Evolutionary conservation across 345 rosid genomes (phyloP), one percentile per base, ranked within the genome.

Genomic region (Pugionium dolabratum): DNA sequence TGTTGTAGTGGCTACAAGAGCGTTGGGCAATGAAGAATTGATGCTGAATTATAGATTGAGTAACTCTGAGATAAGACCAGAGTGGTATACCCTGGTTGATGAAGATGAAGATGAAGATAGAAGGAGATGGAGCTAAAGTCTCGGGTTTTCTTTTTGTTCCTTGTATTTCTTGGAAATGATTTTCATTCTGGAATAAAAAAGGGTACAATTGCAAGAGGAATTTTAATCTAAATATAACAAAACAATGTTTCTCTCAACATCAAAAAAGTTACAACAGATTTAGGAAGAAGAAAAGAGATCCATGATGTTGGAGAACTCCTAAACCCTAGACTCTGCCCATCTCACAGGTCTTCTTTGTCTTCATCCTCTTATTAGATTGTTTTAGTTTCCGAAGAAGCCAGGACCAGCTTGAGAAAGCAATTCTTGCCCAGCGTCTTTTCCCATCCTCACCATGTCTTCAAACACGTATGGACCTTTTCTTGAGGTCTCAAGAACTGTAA

Each of bases 51-150:
- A 90, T 76, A 79, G 96, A 77, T 60, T 93, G 68, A 93, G 98
- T 75, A 88, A 93, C 72, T 64, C 82, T 2, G 86, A 90, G 79
- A 67, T 81, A 68, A 77, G 97, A 31, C 96, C 91, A 0, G 83
- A 79, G 18, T 90, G 97, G 97, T 90, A 93, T 78, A 70, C 80
- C 60, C 89, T 90, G 0, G 96, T 93, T 33, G 84, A 90, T 26
- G 97, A 93, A 76, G 98, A 89, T 26, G 97, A 93, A 76, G 98
- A 89, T 71, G 98, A 93, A 79, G 97, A 88, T 67, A 67, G 78
- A 53, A 82, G 97, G 77, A 82, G 98, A 76, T 93, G 96, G 87
- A 82, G 96, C 81, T 92, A 82, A 79, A 42, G 59, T 42, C 62
- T 65, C 28, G 0, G 18, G 34, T 58, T 57, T 42, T 35, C 26